Evolutionary conservation across 2,329 filamentous ascomycete genomes (phyloP).

Genomic region (Trichoderma citrinoviride): DNA sequence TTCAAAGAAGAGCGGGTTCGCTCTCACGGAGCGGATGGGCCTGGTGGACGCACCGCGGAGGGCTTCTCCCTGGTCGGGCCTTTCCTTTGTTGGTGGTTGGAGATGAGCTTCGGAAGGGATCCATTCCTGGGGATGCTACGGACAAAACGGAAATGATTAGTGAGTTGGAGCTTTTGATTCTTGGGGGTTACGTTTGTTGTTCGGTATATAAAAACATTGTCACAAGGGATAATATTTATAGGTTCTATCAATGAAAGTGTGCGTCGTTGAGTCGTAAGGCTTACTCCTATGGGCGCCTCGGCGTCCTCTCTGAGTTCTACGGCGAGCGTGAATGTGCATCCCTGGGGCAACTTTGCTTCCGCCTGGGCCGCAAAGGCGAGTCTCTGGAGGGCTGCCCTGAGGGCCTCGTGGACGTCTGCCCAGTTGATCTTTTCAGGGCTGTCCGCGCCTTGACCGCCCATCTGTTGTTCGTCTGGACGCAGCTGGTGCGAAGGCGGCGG

Average conservation of each 20-base stretch:
- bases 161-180: neutral
- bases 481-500: constrained; percentile 21
- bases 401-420: constrained; percentile 67
- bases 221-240: too few species aligned
- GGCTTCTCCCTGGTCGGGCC: constrained; percentile 29
- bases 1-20: constrained; percentile 63
- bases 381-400: constrained; percentile 64
- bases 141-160: too few species aligned
- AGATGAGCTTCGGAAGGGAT: constrained; percentile 53
- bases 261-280: constrained; percentile 25
- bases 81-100: constrained; percentile 38
- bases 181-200: neutral
- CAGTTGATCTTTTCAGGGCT: constrained; percentile 44
- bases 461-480: constrained; percentile 17
- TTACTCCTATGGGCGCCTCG: constrained; percentile 56
- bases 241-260: too few species aligned
- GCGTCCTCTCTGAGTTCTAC: constrained; percentile 66
- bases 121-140: constrained; percentile 59
- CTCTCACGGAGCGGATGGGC: constrained; percentile 52
- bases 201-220: neutral
- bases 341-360: constrained; percentile 56
- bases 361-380: constrained; percentile 59
- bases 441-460: constrained; percentile 28
- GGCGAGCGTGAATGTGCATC: constrained; percentile 73
- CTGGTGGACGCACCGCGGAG: constrained; percentile 44